phyloP scores from a whole-genome alignment of 2,329 filamentous ascomycete species.

The Corniculantispora saksenae region DNA sequence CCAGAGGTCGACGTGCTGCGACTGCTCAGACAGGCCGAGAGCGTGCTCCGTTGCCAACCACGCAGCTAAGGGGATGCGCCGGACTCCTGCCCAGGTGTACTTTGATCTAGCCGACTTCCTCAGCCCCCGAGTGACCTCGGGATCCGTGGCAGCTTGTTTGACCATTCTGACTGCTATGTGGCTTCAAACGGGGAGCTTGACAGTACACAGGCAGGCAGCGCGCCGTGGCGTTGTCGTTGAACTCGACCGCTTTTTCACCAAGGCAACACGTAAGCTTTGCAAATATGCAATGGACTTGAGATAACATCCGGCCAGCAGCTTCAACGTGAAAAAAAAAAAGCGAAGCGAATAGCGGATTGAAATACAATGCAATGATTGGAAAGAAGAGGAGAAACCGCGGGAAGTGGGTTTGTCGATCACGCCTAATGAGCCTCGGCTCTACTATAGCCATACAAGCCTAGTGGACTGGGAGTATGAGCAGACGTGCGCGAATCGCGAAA shows the following conservation, averaged over 20 bases:
- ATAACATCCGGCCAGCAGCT: background rate
- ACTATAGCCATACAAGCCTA: too few species aligned
- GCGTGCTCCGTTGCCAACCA: slow-evolving; percentile 64
- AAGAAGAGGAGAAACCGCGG: too few species aligned
- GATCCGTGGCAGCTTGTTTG: slow-evolving; percentile 10
- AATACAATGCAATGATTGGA: too few species aligned
- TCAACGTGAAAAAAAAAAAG: too few species aligned
- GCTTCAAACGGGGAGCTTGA: background rate
- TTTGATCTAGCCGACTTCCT: slow-evolving; percentile 6
- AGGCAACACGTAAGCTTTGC: background rate
- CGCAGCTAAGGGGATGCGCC: slow-evolving; percentile 53
- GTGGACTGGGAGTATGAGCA: too few species aligned
- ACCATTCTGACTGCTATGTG: background rate
- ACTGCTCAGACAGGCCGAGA: slow-evolving; percentile 67
- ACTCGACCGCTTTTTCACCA: too few species aligned
- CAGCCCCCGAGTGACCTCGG: slow-evolving; percentile 20
- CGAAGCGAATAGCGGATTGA: too few species aligned
- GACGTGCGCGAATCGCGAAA: too few species aligned
- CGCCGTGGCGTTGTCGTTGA: too few species aligned
- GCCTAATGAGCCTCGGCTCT: too few species aligned
- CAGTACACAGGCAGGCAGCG: background rate
- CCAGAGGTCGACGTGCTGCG: slow-evolving; percentile 75
- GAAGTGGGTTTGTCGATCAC: too few species aligned
- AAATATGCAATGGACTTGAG: background rate
- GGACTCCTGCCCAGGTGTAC: slow-evolving; percentile 11